phyloP scores from a whole-genome alignment of 495 filamentous ascomycete species.

The Hyphodiscus hymeniophilus region DNA sequence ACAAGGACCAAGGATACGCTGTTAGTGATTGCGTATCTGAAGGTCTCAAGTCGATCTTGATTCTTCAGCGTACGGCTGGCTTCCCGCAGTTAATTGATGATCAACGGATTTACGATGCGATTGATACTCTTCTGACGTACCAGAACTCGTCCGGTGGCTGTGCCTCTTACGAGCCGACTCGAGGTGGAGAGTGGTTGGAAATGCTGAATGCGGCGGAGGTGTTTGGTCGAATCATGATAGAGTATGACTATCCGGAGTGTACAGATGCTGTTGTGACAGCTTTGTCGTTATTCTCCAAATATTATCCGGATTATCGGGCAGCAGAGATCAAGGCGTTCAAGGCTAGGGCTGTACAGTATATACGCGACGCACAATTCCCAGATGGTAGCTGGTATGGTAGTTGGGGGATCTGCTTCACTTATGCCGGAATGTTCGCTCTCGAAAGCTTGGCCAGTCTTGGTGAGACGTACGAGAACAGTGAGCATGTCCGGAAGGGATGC shows the following conservation, averaged over 20 bases:
- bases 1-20: slow-evolving; percentile 82
- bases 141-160: slow-evolving; percentile 86
- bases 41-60: slow-evolving; percentile 76
- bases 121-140: slow-evolving; percentile 86
- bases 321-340: slow-evolving; percentile 69
- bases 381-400: slow-evolving; percentile 94
- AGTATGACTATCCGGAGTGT: slow-evolving; percentile 96
- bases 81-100: slow-evolving; percentile 70
- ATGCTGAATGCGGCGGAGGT: slow-evolving; percentile 91
- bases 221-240: slow-evolving; percentile 95
- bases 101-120: slow-evolving; percentile 71
- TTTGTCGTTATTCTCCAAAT: slow-evolving; percentile 69
- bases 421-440: slow-evolving; percentile 90
- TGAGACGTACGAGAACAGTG: slow-evolving; percentile 70
- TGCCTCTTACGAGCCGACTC: slow-evolving; percentile 78
- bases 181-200: slow-evolving; percentile 71
- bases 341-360: slow-evolving; percentile 62
- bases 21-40: slow-evolving; percentile 93
- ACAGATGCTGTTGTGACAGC: slow-evolving; percentile 93
- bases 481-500: slow-evolving; percentile 63
- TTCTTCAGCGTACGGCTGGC: slow-evolving; percentile 70
- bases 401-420: slow-evolving; percentile 98
- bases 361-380: slow-evolving; percentile 66
- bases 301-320: slow-evolving; percentile 71
- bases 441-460: slow-evolving; percentile 76